A percentile compares a stretch with the other conserved stretches of the same genome.
Conservation (phyloP, 2,329 filamentous ascomycete species). For the Xylariaceae sp. region DNA sequence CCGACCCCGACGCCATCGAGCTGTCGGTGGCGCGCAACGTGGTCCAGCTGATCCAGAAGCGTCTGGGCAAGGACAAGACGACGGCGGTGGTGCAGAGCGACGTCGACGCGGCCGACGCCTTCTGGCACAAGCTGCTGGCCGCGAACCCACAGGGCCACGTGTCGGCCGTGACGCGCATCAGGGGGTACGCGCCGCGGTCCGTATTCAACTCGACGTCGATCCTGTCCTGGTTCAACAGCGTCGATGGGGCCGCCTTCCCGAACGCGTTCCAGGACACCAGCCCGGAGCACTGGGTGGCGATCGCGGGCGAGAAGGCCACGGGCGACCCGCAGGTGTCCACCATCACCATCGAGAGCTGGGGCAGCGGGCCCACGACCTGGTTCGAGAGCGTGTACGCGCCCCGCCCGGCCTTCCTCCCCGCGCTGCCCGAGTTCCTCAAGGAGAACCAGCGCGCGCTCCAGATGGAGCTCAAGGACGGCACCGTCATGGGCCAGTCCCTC, state of each 20-base stretch:
- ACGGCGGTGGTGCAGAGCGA: conserved; percentile 8
- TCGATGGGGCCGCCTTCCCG: conserved; percentile 6
- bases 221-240: conserved; percentile 6
- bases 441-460: neutral
- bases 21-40: conserved; percentile 6
- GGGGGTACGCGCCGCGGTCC: conserved; percentile 6
- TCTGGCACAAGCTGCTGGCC: conserved; percentile 7
- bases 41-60: conserved; percentile 8
- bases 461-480: conserved; percentile 8
- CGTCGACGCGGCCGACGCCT: conserved; percentile 9
- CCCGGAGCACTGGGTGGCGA: conserved; percentile 12
- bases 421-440: conserved; percentile 4
- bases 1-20: conserved; percentile 5
- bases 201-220: conserved; percentile 13
- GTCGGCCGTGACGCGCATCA: conserved; percentile 6
- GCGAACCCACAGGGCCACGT: conserved; percentile 6
- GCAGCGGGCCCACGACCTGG: conserved; percentile 6
- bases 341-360: conserved; percentile 15
- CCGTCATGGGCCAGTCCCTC: conserved; percentile 10
- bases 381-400: conserved; percentile 6
- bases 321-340: conserved; percentile 2
- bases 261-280: conserved; percentile 7
- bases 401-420: conserved; percentile 8
- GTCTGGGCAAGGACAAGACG: conserved; percentile 9
- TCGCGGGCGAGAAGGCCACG: conserved; percentile 4